Evolutionary conservation across 805 yeast genomes (phyloP), one percentile per base, ranked within the genome.

Genomic region (Yamadazyma laniorum): DNA sequence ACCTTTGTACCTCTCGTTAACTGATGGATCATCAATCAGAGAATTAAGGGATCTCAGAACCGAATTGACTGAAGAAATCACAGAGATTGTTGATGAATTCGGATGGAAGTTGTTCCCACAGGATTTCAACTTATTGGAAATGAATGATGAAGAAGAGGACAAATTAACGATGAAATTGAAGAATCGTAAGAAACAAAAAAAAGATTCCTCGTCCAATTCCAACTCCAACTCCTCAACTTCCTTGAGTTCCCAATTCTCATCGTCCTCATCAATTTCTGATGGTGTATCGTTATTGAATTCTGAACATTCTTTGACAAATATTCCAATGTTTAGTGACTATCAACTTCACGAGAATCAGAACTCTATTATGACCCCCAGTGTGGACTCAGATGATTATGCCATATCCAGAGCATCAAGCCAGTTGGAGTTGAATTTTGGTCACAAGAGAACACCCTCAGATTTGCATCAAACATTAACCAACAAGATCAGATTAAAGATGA

Each of bases 91-190:
- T 34, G 88, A 90, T 56, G 78, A 75, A 30, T 74, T 81, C 41
- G 98, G 97, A 0, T 93, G 95, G 4, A 76, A 81, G 53, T 61
- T 93, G 38, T 90, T 80, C 71, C 91, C 95, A 4, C 58, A 64
- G 30, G 96, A 90, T 61, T 85, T 90, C 55, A 82, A 82, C 47
- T 59, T 77, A 42, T 58, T 73, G 36, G 74, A 74, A 39, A 58
- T 71, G 45, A 71, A 69, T 43, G 43, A 63, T 62, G 35, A 45
- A 55, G 30, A 49, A 61, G 43, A 63, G 64, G 37, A 46, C 52
- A 57, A 19, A 51, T 55, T 27, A 66, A 67, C 41, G 66, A 71
- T 39, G 80, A 75, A 40, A 75, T 70, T 42, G 69, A 72, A 44
- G 79, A 75, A 48, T 79, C 74, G 44, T 39, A 53, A 25, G 74